These are phyloP conservation scores for Botrytis hyacinthi DNA, from an alignment of 2,329 filamentous ascomycete species.

Conservation along the genomic window DNA sequence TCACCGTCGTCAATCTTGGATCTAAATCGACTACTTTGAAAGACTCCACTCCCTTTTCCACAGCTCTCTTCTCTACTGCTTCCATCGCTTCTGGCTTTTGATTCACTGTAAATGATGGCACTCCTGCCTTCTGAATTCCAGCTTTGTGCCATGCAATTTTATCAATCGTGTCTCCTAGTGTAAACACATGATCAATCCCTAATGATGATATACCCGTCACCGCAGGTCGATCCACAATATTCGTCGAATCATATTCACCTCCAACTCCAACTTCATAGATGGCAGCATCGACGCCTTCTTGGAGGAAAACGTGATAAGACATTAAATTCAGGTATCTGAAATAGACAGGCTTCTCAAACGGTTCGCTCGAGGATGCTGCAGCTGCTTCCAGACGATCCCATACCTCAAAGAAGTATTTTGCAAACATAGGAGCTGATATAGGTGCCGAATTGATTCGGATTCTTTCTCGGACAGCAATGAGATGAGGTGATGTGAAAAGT, in stretches of 20 bases:
- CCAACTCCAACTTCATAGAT: slow-evolving; percentile 68
- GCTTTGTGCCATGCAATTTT: slow-evolving; percentile 74
- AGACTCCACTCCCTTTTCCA: slow-evolving; percentile 51
- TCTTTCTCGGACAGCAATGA: slow-evolving; percentile 65
- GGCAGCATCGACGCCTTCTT: slow-evolving; percentile 59
- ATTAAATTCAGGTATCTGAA: slow-evolving; percentile 64
- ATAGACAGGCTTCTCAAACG: slow-evolving; percentile 50
- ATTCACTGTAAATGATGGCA: slow-evolving; percentile 56
- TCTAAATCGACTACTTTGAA: slow-evolving; percentile 47
- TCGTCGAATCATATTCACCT: slow-evolving; percentile 67
- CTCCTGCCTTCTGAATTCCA: slow-evolving; percentile 64
- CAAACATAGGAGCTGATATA: slow-evolving; percentile 57
- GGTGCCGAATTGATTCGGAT: slow-evolving; percentile 61
- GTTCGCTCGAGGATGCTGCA: slow-evolving; percentile 36
- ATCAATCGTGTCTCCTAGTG: slow-evolving; percentile 60
- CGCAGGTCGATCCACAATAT: slow-evolving; percentile 57
- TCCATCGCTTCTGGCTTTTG: slow-evolving; percentile 48
- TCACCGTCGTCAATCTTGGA: slow-evolving; percentile 45
- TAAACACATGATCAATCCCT: slow-evolving; percentile 66
- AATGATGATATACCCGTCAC: slow-evolving; percentile 63
- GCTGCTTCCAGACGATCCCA: slow-evolving; percentile 53
- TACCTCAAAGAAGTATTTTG: slow-evolving; percentile 66
- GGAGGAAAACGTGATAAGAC: slow-evolving; percentile 64
- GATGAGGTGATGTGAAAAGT: slow-evolving; percentile 67
- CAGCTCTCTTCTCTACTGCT: slow-evolving; percentile 51